phyloP scores from a whole-genome alignment of 1,139 yeast genomes.

The Zygosaccharomyces pseudobailii region DNA sequence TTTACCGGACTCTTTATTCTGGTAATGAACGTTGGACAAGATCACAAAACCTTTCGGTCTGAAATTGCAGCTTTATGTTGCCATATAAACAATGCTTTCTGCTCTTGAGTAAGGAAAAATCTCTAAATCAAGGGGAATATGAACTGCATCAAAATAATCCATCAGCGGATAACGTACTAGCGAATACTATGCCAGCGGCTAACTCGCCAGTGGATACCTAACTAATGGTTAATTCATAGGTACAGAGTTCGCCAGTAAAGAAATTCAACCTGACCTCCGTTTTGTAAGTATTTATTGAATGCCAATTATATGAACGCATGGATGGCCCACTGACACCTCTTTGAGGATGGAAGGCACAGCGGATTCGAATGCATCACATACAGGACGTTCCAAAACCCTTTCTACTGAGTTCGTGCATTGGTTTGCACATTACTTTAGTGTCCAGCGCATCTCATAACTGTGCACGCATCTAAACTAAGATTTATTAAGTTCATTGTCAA shows the following conservation, averaged over 20 bases:
- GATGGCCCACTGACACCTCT: no score
- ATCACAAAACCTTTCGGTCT: not conserved
- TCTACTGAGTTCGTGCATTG: no score
- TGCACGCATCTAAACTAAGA: no score
- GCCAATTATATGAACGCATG: no score
- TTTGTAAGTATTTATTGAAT: no score
- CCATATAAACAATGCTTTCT: not conserved
- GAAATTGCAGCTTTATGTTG: not conserved
- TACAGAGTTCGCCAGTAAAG: not conserved
- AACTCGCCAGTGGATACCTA: not conserved
- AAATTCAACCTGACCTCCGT: not conserved
- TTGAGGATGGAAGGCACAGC: no score
- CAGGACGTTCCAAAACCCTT: no score
- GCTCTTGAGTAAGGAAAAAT: not conserved
- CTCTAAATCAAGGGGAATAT: not conserved
- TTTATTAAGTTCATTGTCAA: no score
- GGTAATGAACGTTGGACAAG: not conserved
- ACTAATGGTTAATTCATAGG: not conserved
- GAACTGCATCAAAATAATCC: not conserved
- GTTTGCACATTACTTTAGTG: no score
- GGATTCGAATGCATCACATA: no score
- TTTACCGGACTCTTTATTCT: not conserved
- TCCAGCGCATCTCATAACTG: no score
- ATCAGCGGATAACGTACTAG: not conserved
- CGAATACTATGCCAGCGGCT: not conserved